A percentile compares a stretch with the other conserved stretches of the same genome.
Conservation (phyloP, 1,284 basidiomycete genomes). For the Malassezia brasiliensis region DNA sequence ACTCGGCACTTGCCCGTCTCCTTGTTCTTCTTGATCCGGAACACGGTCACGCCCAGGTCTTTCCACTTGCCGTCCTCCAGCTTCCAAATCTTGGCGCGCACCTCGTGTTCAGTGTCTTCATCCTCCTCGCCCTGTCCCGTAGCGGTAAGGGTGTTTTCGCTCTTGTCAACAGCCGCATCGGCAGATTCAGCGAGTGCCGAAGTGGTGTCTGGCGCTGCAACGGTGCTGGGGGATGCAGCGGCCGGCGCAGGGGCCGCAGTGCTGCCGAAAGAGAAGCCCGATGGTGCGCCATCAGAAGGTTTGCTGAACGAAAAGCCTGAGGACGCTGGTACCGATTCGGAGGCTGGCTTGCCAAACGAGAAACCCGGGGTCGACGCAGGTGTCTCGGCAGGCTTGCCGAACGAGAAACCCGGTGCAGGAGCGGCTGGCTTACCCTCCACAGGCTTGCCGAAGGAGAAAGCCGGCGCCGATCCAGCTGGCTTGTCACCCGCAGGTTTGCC, state of each 20-base stretch:
- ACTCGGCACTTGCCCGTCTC: conserved; percentile 25
- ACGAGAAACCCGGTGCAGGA: background rate
- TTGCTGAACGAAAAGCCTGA: background rate
- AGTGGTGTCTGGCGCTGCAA: background rate
- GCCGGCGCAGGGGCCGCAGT: too few species aligned
- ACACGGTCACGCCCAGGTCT: conserved; percentile 35
- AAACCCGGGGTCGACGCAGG: background rate
- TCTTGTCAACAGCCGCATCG: background rate
- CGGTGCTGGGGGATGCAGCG: too few species aligned
- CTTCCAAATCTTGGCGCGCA: conserved; percentile 38
- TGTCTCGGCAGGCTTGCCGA: background rate
- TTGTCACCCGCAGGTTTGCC: too few species aligned
- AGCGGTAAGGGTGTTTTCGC: background rate
- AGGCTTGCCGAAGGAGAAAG: background rate
- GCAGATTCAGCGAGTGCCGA: background rate
- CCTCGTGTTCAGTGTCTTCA: conserved; percentile 26
- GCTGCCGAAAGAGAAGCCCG: background rate
- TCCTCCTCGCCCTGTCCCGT: conserved; percentile 38
- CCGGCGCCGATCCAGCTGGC: background rate
- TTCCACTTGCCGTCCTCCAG: conserved; percentile 32
- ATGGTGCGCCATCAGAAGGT: background rate
- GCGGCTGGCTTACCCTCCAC: too few species aligned
- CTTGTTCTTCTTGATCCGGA: conserved; percentile 31
- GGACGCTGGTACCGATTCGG: background rate
- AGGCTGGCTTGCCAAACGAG: background rate